Evolutionary conservation across 179 eudicot genomes (phyloP).

Genomic region (Amaranthus tricolor): DNA sequence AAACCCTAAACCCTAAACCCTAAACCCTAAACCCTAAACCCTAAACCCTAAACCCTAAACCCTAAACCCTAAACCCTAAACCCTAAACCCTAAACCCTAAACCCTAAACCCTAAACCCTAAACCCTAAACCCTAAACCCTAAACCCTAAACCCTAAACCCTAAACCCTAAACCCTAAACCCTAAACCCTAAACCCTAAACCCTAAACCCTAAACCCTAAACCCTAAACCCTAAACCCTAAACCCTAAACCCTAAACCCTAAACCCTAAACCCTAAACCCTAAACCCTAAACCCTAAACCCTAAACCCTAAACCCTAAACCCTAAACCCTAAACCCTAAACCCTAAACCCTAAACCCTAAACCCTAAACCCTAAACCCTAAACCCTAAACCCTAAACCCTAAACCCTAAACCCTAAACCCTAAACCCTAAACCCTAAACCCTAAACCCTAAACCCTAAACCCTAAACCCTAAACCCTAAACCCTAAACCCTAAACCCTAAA

Average conservation of each 20-base stretch:
- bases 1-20: conserved; percentile 26
- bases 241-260: conserved; percentile 21
- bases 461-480: conserved; percentile 22
- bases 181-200: conserved; percentile 17
- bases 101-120: conserved; percentile 26
- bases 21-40: conserved; percentile 28
- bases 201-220: conserved; percentile 13
- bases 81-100: conserved; percentile 27
- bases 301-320: conserved; percentile 23
- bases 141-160: conserved; percentile 21
- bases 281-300: conserved; percentile 25
- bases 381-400: conserved; percentile 30
- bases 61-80: conserved; percentile 28
- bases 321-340: conserved; percentile 24
- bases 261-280: conserved; percentile 18
- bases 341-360: conserved; percentile 26
- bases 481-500: conserved; percentile 16
- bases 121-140: conserved; percentile 19
- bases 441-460: conserved; percentile 29
- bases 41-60: conserved; percentile 28
- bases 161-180: conserved; percentile 19
- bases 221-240: conserved; percentile 19
- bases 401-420: conserved; percentile 29
- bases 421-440: conserved; percentile 27
- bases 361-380: conserved; percentile 27